Evolutionary conservation across 441 rosid species (phyloP), one percentile per base, ranked within the genome.

Genomic region (Pelargonium australe): DNA sequence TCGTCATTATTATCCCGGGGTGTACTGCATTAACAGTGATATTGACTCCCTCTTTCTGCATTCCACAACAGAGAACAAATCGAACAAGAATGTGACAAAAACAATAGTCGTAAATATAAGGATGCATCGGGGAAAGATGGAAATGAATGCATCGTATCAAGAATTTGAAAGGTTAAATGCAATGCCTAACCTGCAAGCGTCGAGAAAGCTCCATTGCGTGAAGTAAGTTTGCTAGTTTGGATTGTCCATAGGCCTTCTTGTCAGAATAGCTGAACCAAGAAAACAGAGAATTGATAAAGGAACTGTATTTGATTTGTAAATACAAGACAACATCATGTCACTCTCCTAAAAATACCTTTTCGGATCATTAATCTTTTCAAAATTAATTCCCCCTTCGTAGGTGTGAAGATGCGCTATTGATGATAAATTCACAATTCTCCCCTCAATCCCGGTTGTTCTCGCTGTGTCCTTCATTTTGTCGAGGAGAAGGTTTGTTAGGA

Each of bases 161-260:
- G 8, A 45, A 45, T 10, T 45, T 45, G 2, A 2, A 45, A 7
- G 51, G 2, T 45, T 7, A 2, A 10, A 7, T 2, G 2, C 12
- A 2, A 10, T 2, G 51, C 2, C 11, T 57, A 58, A 91, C 98
- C 92, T 89, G 73, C 63, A 93, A 71, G 68, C 79, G 86, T 72
- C 91, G 97, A 60, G 95, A 83, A 68, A 94, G 93, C 81, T 88
- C 96, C 43, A 80, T 89, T 78, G 89, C 85, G 28, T 91, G 98
- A 16, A 94, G 78, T 60, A 94, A 75, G 81, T 86, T 91, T 31
- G 98, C 89, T 53, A 94, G 69, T 75, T 94, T 94, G 66, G 98
- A 94, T 67, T 94, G 97, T 19, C 97, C 98, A 71, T 94, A 91
- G 3, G 98, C 98, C 68, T 71, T 87, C 79, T 85, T 89, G 75